Evolutionary conservation across 106 monocot genomes (phyloP).

Genomic region (Acorus calamus): DNA sequence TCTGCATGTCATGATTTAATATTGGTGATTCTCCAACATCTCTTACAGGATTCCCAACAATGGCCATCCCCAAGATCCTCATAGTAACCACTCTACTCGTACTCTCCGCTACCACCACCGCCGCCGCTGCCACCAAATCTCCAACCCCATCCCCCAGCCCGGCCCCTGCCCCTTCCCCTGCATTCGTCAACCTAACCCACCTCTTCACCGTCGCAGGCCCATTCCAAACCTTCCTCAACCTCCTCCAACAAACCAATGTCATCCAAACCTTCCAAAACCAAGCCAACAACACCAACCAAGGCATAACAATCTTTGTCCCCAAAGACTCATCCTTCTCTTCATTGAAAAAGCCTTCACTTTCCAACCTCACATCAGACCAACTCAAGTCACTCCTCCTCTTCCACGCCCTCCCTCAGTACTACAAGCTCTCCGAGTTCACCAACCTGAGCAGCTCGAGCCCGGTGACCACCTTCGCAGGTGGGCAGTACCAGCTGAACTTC

Average conservation of each 20-base stretch:
- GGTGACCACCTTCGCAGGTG: constrained; percentile 60
- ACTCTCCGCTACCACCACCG: constrained; percentile 8
- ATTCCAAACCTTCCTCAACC: constrained; percentile 73
- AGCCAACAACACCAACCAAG: constrained; percentile 69
- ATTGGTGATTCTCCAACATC: too few relatives aligned
- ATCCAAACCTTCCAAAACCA: constrained; percentile 79
- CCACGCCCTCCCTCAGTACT: constrained; percentile 79
- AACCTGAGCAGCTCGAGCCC: constrained; percentile 54
- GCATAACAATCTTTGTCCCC: constrained; percentile 92
- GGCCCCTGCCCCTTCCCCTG: constrained; percentile 59
- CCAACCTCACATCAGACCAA: constrained; percentile 72
- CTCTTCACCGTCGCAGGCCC: constrained; percentile 71
- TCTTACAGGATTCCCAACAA: neutral
- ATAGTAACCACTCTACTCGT: constrained; percentile 21
- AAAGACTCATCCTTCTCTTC: constrained; percentile 61
- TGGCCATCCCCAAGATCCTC: constrained; percentile 19
- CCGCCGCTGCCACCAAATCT: constrained; percentile 8
- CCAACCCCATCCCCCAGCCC: constrained; percentile 34
- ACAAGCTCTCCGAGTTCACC: constrained; percentile 71
- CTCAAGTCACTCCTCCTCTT: constrained; percentile 72
- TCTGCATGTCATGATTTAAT: too few relatives aligned
- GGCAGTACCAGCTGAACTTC: constrained; percentile 56
- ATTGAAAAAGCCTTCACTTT: constrained; percentile 46
- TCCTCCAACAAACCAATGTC: constrained; percentile 56
- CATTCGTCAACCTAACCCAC: constrained; percentile 50